These are phyloP conservation scores for Cucurbita argyrosperma DNA, from an alignment of 306 rosid species.

Conservation along the genomic window DNA sequence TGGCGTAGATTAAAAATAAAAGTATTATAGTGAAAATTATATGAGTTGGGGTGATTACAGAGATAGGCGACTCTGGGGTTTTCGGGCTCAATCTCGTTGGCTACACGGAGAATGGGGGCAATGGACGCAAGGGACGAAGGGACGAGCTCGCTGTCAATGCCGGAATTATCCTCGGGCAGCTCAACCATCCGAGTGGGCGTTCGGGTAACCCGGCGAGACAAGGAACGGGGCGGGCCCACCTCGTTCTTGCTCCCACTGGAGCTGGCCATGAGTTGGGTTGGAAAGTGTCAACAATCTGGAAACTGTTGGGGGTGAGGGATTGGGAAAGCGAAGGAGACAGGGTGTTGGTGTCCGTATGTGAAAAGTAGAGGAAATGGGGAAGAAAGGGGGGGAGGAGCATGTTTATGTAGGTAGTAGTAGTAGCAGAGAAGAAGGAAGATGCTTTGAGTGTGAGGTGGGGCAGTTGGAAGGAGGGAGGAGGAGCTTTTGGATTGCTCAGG, in stretches of 20 bases:
- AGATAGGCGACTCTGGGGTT: slow-evolving; percentile 86
- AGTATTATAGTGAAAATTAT: too few species aligned
- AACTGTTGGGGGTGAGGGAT: slow-evolving; percentile 1
- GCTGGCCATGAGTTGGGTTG: slow-evolving; percentile 44
- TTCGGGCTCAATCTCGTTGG: slow-evolving; percentile 54
- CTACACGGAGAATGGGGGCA: slow-evolving; percentile 79
- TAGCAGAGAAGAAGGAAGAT: slow-evolving; percentile 13
- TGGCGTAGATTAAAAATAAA: neutral
- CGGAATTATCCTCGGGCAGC: slow-evolving; percentile 31
- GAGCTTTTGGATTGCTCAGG: slow-evolving; percentile 32
- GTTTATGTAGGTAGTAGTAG: slow-evolving; percentile 22
- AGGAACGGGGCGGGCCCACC: slow-evolving; percentile 20
- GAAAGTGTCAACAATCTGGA: neutral
- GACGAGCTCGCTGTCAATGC: slow-evolving; percentile 44
- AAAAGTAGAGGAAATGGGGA: slow-evolving; percentile 14
- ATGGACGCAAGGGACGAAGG: slow-evolving; percentile 58
- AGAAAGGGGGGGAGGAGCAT: slow-evolving; percentile 24
- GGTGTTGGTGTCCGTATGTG: neutral
- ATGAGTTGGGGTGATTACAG: slow-evolving; percentile 33
- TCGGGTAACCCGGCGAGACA: slow-evolving; percentile 34
- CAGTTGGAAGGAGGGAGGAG: neutral
- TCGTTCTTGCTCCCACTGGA: slow-evolving; percentile 63
- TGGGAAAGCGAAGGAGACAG: neutral
- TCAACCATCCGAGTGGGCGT: slow-evolving; percentile 36
- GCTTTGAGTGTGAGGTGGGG: slow-evolving; percentile 59